These are phyloP conservation scores for Globisporangium paroecandrum DNA, from an alignment of 352 stramenopile genomes.

Conservation along the genomic window DNA sequence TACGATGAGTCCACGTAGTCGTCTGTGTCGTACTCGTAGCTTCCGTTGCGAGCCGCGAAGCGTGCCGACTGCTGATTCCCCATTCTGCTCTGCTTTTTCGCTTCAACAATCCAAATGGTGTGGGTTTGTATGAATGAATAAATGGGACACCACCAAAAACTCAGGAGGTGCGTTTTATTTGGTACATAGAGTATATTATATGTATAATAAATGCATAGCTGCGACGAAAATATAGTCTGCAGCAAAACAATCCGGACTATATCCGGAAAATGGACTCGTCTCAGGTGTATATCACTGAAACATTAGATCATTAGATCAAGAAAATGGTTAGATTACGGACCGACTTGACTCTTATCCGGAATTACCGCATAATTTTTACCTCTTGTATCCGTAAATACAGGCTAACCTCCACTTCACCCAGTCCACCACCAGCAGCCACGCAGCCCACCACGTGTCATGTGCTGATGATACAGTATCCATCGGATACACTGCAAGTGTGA, in stretches of 20 bases:
- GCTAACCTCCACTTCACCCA: background rate
- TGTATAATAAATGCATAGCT: background rate
- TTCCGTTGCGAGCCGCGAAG: background rate
- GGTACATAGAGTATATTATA: background rate
- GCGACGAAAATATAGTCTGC: background rate
- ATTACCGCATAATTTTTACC: background rate
- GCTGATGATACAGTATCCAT: too few species aligned
- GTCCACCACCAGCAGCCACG: too few species aligned
- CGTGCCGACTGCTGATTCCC: constrained; percentile 12
- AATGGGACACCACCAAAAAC: background rate
- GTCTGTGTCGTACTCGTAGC: background rate
- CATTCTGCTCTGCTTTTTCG: background rate
- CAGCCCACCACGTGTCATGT: too few species aligned
- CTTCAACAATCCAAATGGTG: background rate
- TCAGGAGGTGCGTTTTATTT: background rate
- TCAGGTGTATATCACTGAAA: background rate
- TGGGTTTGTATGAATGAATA: background rate
- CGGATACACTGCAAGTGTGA: background rate
- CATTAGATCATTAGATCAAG: background rate
- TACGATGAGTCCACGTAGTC: background rate
- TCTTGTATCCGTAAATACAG: background rate
- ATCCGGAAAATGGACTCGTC: background rate
- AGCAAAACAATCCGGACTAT: background rate
- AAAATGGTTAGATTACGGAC: background rate
- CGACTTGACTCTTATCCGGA: background rate